Conservation (phyloP, 495 filamentous ascomycete genomes). For the Cercophora samala region DNA sequence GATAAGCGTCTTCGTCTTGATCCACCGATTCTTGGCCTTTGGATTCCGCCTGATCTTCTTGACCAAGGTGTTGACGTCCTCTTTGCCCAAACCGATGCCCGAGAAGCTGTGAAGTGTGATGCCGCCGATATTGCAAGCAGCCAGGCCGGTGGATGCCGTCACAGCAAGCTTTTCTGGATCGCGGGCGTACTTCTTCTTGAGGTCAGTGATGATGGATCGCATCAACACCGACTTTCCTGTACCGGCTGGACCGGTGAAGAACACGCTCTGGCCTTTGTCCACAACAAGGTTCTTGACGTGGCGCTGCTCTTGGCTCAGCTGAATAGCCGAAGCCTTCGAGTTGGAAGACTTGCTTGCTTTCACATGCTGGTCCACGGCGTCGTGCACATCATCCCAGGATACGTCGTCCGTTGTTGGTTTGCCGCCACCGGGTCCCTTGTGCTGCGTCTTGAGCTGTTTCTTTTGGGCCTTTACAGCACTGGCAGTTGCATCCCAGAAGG, state of each 20-base stretch:
- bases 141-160: slow-evolving; percentile 92
- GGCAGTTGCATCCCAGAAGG: slow-evolving; percentile 75
- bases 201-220: slow-evolving; percentile 76
- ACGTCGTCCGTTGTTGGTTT: slow-evolving; percentile 23
- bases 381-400: slow-evolving; percentile 31
- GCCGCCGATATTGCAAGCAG: slow-evolving; percentile 94
- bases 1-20: slow-evolving; percentile 79
- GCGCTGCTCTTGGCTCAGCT: slow-evolving; percentile 80
- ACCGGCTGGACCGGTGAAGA: slow-evolving; percentile 96
- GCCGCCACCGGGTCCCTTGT: slow-evolving; percentile 36
- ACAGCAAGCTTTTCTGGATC: slow-evolving; percentile 84
- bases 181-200: slow-evolving; percentile 68
- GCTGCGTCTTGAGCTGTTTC: slow-evolving; percentile 64
- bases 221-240: slow-evolving; percentile 97
- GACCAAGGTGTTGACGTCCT: slow-evolving; percentile 72
- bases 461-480: slow-evolving; percentile 81
- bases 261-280: slow-evolving; percentile 76
- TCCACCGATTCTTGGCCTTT: slow-evolving; percentile 85
- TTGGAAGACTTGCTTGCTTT: slow-evolving; percentile 8
- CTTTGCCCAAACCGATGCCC: slow-evolving; percentile 93
- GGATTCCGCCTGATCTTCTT: slow-evolving; percentile 87
- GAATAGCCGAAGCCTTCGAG: slow-evolving; percentile 54
- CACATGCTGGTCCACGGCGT: slow-evolving; percentile 33
- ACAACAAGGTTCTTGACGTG: slow-evolving; percentile 79
- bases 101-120: slow-evolving; percentile 95